Base-by-base conservation (phyloP, 306 rosid species). In the Castanea crenata region DNA sequence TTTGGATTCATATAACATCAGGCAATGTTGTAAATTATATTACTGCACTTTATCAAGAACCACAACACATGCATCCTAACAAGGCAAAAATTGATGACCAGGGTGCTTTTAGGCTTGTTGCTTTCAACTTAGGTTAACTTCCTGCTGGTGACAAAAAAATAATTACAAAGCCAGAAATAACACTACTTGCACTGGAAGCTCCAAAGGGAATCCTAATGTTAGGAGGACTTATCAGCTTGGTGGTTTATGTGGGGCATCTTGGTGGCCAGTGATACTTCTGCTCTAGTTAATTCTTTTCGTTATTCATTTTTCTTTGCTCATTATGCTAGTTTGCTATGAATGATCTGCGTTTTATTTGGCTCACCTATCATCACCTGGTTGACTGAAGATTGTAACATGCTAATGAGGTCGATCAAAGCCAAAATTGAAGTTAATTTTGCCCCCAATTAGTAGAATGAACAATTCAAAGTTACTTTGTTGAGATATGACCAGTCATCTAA, bases 41-140 rank as follows among this genome's bases (percentile, higher is more conserved):
- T 64, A 5, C 35, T 63, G 69, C 21, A 63, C 31, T 27, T 29
- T 19, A 63, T 63, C 16, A 63, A 63, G 70, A 35, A 31, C 15
- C 31, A 29, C 19, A 14, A 29, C 15, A 64, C 7, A 16, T 5
- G 70, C 21, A 27, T 64, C 41, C 12, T 54, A 76, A 56, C 27
- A 70, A 49, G 75, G 34, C 57, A 15, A 64, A 65, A 69, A 78
- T 83, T 81, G 79, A 74, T 82, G 25, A 55, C 16, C 34, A 75
- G 79, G 75, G 78, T 77, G 74, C 71, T 78, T 78, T 69, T 81
- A 94, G 97, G 91, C 97, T 94, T 76, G 89, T 92, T 74, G 97
- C 91, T 61, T 94, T 94, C 94, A 92, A 94, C 91, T 81, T 94
- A 16, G 97, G 99, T 69, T 92, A 88, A 77, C 97, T 91, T 84